Conservation (phyloP, 306 rosid species). For the Oemleria cerasiformis region DNA sequence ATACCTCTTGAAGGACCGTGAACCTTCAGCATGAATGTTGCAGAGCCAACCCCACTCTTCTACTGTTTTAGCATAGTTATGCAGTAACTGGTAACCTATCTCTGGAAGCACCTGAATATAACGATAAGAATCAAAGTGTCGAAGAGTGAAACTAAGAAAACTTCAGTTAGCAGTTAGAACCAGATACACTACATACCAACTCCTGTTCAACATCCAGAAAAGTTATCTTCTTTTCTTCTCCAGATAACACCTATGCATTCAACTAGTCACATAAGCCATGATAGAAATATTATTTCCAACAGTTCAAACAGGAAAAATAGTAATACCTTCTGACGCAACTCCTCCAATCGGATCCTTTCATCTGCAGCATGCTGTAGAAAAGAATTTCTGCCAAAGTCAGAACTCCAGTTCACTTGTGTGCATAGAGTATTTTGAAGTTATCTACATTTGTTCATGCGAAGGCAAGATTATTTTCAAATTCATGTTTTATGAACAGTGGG, state of each 20-base stretch:
- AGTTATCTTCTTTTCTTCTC: constrained; percentile 67
- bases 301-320: constrained; percentile 18
- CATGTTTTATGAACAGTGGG: background rate
- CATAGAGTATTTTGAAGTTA: background rate
- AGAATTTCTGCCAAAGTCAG: constrained; percentile 26
- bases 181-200: constrained; percentile 53
- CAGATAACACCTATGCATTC: constrained; percentile 62
- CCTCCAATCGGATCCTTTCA: constrained; percentile 90
- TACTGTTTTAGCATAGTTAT: constrained; percentile 59
- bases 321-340: constrained; percentile 78
- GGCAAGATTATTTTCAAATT: background rate
- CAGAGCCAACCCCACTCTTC: constrained; percentile 97
- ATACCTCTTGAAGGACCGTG: constrained; percentile 71
- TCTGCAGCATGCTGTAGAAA: constrained; percentile 89
- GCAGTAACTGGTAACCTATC: constrained; percentile 76
- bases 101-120: constrained; percentile 69
- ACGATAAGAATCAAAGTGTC: constrained; percentile 26
- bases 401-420: constrained; percentile 11
- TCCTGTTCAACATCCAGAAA: constrained; percentile 75
- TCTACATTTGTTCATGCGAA: background rate
- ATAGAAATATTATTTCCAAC: constrained; percentile 18
- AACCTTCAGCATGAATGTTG: constrained; percentile 58
- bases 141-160: constrained; percentile 3
- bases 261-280: constrained; percentile 26
- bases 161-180: constrained; percentile 30